A percentile compares a stretch with the other conserved stretches of the same genome.
Conservation (phyloP, 176 grass and related monocot genomes). For the Oryza glumipatula region DNA sequence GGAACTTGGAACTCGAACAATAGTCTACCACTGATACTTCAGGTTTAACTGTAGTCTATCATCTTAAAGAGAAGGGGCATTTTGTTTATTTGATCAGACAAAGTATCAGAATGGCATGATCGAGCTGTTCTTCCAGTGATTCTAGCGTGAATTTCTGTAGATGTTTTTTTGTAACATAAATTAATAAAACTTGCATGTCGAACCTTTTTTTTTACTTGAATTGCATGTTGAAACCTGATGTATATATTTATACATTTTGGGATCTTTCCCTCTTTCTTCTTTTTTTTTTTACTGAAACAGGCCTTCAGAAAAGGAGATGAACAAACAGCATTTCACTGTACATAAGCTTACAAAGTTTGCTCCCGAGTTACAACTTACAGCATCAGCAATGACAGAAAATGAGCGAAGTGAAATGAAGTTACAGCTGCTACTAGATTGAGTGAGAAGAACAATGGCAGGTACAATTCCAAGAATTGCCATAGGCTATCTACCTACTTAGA, state of each 20-base stretch:
- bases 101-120: background rate
- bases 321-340: constrained; percentile 33
- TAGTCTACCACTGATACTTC: background rate
- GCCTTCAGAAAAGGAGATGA: background rate
- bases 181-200: background rate
- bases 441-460: background rate
- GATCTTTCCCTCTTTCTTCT: background rate
- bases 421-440: constrained; percentile 25
- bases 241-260: background rate
- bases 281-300: background rate
- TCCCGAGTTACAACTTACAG: constrained; percentile 26
- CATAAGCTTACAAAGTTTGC: constrained; percentile 36
- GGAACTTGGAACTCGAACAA: background rate
- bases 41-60: too few species aligned
- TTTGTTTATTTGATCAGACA: background rate
- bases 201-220: background rate
- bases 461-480: constrained; percentile 8
- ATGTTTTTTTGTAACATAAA: background rate
- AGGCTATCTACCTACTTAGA: constrained; percentile 52
- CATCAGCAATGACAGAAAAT: background rate
- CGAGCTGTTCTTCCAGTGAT: too few species aligned
- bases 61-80: too few species aligned
- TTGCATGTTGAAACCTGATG: background rate
- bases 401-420: constrained; percentile 4
- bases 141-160: background rate